These are phyloP conservation scores for Wickerhamiella kazuoi DNA, from an alignment of 805 yeast species.

Conservation along the genomic window DNA sequence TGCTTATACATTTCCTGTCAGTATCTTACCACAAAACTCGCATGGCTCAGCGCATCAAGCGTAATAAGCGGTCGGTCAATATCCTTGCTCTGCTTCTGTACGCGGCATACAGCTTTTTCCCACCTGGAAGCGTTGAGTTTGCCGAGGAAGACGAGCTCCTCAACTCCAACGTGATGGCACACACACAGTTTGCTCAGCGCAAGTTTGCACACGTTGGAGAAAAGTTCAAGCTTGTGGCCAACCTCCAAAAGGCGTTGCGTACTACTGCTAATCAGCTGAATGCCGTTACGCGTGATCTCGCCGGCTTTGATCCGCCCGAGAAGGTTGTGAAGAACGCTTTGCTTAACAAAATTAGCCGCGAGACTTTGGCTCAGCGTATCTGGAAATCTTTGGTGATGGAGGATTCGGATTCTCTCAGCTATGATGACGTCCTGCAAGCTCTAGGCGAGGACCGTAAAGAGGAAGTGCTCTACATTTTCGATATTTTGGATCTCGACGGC, in stretches of 20 bases:
- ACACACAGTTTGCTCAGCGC: conserved; percentile 3
- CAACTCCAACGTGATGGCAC: conserved; percentile 10
- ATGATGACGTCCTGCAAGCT: conserved; percentile 21
- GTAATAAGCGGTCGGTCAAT: conserved; percentile 19
- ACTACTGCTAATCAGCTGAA: not conserved
- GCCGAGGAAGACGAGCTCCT: conserved; percentile 21
- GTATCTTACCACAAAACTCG: conserved; percentile 25
- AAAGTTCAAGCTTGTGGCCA: conserved; percentile 1
- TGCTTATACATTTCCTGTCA: conserved; percentile 23
- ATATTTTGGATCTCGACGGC: conserved; percentile 21
- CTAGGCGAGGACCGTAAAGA: conserved; percentile 18
- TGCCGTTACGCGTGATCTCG: not conserved
- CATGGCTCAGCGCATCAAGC: conserved; percentile 22
- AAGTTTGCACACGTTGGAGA: not conserved
- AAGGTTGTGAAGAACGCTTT: conserved; percentile 21
- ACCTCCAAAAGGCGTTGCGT: not conserved
- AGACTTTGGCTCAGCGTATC: conserved; percentile 22
- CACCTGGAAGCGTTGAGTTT: conserved; percentile 21
- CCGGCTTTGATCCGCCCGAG: conserved; percentile 3
- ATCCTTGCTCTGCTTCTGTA: conserved; percentile 18
- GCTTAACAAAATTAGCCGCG: conserved; percentile 14
- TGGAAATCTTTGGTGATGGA: conserved; percentile 27
- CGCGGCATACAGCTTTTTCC: conserved; percentile 21
- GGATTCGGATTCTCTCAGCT: conserved; percentile 18
- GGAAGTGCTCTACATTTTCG: conserved; percentile 20